A percentile compares a stretch with the other conserved stretches of the same genome.
Evolutionary conservation across 169 alveolate genomes (phyloP).

Genomic region (Plasmodium knowlesi): DNA sequence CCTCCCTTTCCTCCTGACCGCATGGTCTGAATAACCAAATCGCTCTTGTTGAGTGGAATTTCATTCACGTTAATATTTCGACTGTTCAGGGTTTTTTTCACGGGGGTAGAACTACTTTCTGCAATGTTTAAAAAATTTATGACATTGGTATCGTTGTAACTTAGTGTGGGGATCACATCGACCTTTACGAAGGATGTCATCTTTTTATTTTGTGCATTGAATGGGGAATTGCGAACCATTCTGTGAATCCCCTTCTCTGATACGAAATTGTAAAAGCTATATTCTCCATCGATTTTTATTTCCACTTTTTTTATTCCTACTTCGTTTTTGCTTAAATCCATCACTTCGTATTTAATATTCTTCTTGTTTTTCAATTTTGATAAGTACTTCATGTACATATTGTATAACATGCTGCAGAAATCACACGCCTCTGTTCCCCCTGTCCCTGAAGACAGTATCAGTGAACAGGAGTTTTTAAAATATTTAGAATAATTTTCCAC

Average conservation of each 20-base stretch:
- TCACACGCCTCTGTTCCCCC: constrained; percentile 87
- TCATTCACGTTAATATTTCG: constrained; percentile 41
- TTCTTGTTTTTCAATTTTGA: constrained; percentile 70
- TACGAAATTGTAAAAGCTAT: constrained; percentile 81
- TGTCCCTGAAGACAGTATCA: constrained; percentile 77
- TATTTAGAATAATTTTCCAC: constrained; percentile 63
- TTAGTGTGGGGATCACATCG: constrained; percentile 82
- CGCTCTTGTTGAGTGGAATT: constrained; percentile 85
- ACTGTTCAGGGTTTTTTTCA: constrained; percentile 11
- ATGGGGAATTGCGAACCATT: constrained; percentile 82
- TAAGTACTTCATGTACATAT: constrained; percentile 83
- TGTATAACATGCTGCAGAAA: constrained; percentile 79
- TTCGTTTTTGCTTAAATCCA: constrained; percentile 78
- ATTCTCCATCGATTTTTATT: constrained; percentile 81
- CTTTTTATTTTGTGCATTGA: constrained; percentile 78
- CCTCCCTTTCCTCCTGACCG: constrained; percentile 97
- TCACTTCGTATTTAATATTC: constrained; percentile 67
- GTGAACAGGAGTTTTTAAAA: constrained; percentile 69
- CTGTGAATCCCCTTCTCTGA: constrained; percentile 86
- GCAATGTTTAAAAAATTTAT: constrained; percentile 56
- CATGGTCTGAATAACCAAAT: constrained; percentile 90
- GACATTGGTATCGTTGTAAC: constrained; percentile 79
- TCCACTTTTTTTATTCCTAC: constrained; percentile 81
- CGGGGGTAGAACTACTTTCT: background rate
- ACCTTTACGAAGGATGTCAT: constrained; percentile 84